Evolutionary conservation across 2,329 filamentous ascomycete genomes (phyloP), one percentile per base, ranked within the genome.

Genomic region (Beauveria pseudobassiana): DNA sequence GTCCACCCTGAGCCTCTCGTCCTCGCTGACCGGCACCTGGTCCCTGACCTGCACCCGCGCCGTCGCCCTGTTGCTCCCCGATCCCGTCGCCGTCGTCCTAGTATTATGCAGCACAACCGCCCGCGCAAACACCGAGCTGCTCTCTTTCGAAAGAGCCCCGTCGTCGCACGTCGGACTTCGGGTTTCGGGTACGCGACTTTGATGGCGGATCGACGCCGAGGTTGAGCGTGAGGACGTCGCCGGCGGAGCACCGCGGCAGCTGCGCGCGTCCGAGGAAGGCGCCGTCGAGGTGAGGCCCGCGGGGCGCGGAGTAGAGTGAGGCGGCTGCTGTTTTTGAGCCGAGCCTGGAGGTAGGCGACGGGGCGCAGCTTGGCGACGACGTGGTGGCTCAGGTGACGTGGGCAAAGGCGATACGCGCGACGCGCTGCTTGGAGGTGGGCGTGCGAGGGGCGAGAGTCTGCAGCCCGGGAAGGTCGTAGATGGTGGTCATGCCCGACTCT

Each of bases 281-380:
- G 3, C 83, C 82, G 68, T 88, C 86, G n/a, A 88, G 78, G 82
- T 87, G 8, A 88, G 74, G 5, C 84, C 82, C 0, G 78, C 77
- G 1, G 77, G 5, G 84, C 85, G 55, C 75, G 75, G 22, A 86
- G 78, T 7, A 88, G 75, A 0, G 82, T 82, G 49, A 86, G 75
- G 64, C 78, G 79, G 67, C 80, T 83, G 18, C 70, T 74, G 70
- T 88, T 88, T 56, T 76, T 77, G 46, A 88, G 71, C 57, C 78
- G 77, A 18, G 83, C 83, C 63, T 82, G 81, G 58, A 88, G 78
- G 73, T 84, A 87, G 1, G 85, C 85, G 3, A 76, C 80, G 2
- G 82, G 77, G 62, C 82, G 81, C 66, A 85, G 81, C 72, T 87
- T 88, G 60, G 84, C 80, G 3, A 87, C 78, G 40, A 85, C 71